Evolutionary conservation across 2,329 filamentous ascomycete genomes (phyloP).

Genomic region (Alternaria sp.): DNA sequence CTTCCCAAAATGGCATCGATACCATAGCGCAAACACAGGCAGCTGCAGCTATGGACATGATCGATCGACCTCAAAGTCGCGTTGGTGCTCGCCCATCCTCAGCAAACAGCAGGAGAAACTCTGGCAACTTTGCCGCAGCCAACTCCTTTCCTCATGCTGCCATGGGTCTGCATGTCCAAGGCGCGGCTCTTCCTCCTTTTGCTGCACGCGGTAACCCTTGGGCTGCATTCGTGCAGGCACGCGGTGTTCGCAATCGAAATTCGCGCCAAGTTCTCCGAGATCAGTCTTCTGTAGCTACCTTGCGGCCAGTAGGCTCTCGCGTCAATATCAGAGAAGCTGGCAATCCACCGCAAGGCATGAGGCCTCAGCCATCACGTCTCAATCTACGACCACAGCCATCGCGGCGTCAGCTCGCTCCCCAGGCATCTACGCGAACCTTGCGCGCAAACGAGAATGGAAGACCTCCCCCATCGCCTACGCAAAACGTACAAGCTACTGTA

Average conservation of each 20-base stretch:
- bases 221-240: slow-evolving; percentile 47
- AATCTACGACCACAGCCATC: slow-evolving; percentile 50
- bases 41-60: slow-evolving; percentile 44
- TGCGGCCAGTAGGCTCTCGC: slow-evolving; percentile 47
- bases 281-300: slow-evolving; percentile 51
- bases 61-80: slow-evolving; percentile 51
- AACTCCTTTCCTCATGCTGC: slow-evolving; percentile 43
- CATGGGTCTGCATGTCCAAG: slow-evolving; percentile 48
- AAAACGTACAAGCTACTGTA: slow-evolving; percentile 25
- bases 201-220: slow-evolving; percentile 49
- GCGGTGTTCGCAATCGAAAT: slow-evolving; percentile 37
- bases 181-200: slow-evolving; percentile 41
- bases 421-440: slow-evolving; percentile 49
- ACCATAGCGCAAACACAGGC: slow-evolving; percentile 41
- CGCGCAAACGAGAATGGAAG: slow-evolving; percentile 46
- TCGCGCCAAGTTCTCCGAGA: slow-evolving; percentile 50
- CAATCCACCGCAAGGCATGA: slow-evolving; percentile 38
- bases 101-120: slow-evolving; percentile 46
- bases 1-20: slow-evolving; percentile 39
- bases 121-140: slow-evolving; percentile 44
- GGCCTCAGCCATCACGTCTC: slow-evolving; percentile 49
- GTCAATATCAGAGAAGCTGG: slow-evolving; percentile 46
- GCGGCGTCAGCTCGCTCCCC: slow-evolving; percentile 46
- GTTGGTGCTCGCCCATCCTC: slow-evolving; percentile 50
- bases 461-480: slow-evolving; percentile 41